Evolutionary conservation across 2,329 filamentous ascomycete genomes (phyloP).

Genomic region (Beauveria brongniartii): DNA sequence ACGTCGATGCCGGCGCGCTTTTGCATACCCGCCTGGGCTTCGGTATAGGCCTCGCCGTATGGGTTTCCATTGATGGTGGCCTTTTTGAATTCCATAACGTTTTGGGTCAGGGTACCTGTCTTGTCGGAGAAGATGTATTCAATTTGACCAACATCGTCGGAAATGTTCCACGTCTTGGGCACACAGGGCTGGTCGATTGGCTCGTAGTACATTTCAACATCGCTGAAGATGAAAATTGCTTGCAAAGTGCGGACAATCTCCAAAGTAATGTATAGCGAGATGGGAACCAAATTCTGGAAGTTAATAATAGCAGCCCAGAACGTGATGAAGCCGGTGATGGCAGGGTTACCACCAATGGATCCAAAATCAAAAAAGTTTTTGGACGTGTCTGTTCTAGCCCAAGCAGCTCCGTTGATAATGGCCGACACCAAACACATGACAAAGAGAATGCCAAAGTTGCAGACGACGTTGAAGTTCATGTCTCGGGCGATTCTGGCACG

Average conservation of each 20-base stretch:
- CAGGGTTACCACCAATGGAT: slow-evolving; percentile 65
- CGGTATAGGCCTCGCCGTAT: slow-evolving; percentile 96
- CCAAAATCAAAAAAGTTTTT: slow-evolving; percentile 78
- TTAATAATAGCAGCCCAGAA: slow-evolving; percentile 94
- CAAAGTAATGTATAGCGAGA: slow-evolving; percentile 93
- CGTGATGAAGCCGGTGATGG: slow-evolving; percentile 84
- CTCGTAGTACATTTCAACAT: slow-evolving; percentile 95
- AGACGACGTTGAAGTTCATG: slow-evolving; percentile 94
- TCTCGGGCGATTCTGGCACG: slow-evolving; percentile 84
- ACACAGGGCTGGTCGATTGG: slow-evolving; percentile 89
- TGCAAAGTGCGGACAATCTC: slow-evolving; percentile 92
- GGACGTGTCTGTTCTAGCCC: slow-evolving; percentile 67
- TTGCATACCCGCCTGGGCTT: slow-evolving; percentile 94
- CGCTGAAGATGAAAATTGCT: slow-evolving; percentile 95
- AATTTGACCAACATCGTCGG: slow-evolving; percentile 93
- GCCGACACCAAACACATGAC: slow-evolving; percentile 81
- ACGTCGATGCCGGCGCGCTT: slow-evolving; percentile 82
- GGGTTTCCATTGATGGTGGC: slow-evolving; percentile 91
- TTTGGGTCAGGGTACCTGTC: slow-evolving; percentile 91
- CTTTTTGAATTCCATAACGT: slow-evolving; percentile 99
- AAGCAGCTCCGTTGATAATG: slow-evolving; percentile 76
- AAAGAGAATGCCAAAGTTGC: slow-evolving; percentile 88
- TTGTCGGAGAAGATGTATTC: slow-evolving; percentile 99
- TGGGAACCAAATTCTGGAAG: slow-evolving; percentile 97
- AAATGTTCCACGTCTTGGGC: slow-evolving; percentile 98